Evolutionary conservation across 495 filamentous ascomycete genomes (phyloP).

Genomic region (Massariosphaeria phaeospora): DNA sequence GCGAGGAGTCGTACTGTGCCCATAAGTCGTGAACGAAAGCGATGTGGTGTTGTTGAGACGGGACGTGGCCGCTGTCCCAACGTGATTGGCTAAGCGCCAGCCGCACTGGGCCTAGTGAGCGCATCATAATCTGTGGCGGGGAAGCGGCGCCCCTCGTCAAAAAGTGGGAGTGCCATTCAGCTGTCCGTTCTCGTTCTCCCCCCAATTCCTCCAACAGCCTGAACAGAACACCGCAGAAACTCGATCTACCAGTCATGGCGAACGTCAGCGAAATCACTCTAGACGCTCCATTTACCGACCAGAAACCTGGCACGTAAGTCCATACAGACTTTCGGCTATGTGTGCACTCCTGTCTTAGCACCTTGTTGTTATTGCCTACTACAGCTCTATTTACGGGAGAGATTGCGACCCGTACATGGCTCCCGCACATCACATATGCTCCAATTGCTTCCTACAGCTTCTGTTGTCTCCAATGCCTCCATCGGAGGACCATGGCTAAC

Average conservation of each 20-base stretch:
- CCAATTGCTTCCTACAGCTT: conserved; percentile 2
- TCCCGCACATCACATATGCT: conserved; percentile 8
- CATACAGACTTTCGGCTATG: conserved; percentile 23
- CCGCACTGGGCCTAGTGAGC: background rate
- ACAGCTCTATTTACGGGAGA: conserved; percentile 17
- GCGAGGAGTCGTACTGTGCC: background rate
- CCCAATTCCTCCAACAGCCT: conserved; percentile 13
- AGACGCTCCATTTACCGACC: conserved; percentile 86
- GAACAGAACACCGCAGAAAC: conserved; percentile 9
- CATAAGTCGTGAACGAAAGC: background rate
- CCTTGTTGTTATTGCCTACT: conserved; percentile 35
- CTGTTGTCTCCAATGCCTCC: conserved; percentile 13
- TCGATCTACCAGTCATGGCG: too few species aligned
- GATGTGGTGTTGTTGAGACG: conserved; percentile 5
- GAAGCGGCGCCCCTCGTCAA: background rate
- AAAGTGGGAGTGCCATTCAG: background rate
- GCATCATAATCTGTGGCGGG: too few species aligned
- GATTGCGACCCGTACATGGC: conserved; percentile 9
- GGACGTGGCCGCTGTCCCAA: too few species aligned
- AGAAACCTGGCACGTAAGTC: conserved; percentile 98
- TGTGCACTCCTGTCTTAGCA: conserved; percentile 31
- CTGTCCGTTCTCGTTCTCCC: background rate
- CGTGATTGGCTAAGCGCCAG: background rate
- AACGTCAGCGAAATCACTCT: too few species aligned
- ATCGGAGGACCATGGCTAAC: conserved; percentile 32